Percentiles rank a stretch among this genome's conserved stretches.
Conservation (phyloP, 2,329 filamentous ascomycete species). For the Aspergillus sp. region DNA sequence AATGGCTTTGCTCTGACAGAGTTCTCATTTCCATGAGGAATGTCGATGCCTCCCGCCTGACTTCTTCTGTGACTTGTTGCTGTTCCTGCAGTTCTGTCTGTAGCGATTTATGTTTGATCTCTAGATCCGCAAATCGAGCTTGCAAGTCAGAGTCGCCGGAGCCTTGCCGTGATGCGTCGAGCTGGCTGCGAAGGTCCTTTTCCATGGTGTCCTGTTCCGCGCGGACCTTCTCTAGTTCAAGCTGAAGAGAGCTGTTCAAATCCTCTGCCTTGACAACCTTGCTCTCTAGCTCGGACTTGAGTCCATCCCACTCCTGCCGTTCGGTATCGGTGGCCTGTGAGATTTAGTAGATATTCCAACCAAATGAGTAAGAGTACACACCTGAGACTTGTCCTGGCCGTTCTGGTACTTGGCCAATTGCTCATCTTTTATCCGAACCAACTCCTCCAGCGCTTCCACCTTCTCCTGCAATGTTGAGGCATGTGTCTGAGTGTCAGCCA, state of each 20-base stretch:
- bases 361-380: conserved; percentile 15
- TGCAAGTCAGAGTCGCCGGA: conserved; percentile 50
- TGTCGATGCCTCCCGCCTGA: conserved; percentile 71
- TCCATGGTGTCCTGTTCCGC: conserved; percentile 60
- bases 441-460: conserved; percentile 62
- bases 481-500: conserved; percentile 74
- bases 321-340: conserved; percentile 49
- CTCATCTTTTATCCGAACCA: conserved; percentile 63
- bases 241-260: conserved; percentile 70
- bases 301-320: conserved; percentile 62
- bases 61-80: conserved; percentile 76
- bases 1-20: conserved; percentile 71
- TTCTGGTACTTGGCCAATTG: conserved; percentile 58
- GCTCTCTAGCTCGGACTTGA: conserved; percentile 61
- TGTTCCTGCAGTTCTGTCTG: conserved; percentile 63
- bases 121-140: conserved; percentile 51
- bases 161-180: conserved; percentile 40
- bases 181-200: conserved; percentile 56
- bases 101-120: conserved; percentile 59
- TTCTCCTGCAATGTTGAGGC: conserved; percentile 68
- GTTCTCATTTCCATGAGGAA: conserved; percentile 85
- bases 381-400: conserved; percentile 41
- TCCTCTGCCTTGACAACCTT: conserved; percentile 68
- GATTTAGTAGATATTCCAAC: conserved; percentile 4
- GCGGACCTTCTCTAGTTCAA: conserved; percentile 68